Evolutionary conservation across 1,284 basidiomycete genomes (phyloP).

Genomic region (Papiliotrema fonsecae): DNA sequence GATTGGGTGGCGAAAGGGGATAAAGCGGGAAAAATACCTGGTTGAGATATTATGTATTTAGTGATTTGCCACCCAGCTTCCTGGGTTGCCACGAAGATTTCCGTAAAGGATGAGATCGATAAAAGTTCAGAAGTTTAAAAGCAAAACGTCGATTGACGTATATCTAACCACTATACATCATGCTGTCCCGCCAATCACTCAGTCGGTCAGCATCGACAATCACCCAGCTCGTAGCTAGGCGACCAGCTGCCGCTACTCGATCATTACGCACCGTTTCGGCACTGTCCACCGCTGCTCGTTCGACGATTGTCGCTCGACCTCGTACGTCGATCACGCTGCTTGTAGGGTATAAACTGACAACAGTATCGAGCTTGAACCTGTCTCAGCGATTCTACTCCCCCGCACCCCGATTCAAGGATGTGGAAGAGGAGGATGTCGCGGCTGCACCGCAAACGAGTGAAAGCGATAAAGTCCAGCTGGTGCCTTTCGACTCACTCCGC

Average conservation of each 20-base stretch:
- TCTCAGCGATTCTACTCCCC: constrained; percentile 1
- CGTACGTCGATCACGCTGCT: neutral
- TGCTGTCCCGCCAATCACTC: neutral
- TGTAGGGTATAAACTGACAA: neutral
- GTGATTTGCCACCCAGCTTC: too few species aligned
- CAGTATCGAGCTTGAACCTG: neutral
- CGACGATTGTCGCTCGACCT: neutral
- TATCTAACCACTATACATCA: neutral
- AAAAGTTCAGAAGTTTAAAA: neutral
- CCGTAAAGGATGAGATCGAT: too few species aligned
- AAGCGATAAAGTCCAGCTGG: constrained; percentile 9
- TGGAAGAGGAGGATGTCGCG: neutral
- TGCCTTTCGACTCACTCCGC: constrained; percentile 52
- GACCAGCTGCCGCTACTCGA: neutral
- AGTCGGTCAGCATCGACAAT: neutral
- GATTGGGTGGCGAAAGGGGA: too few species aligned
- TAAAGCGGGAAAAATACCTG: too few species aligned
- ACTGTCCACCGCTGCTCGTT: too few species aligned
- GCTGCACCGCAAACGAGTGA: neutral
- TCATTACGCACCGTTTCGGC: neutral
- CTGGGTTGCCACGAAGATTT: too few species aligned
- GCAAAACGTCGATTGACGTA: neutral
- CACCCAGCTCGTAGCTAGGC: neutral
- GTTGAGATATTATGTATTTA: too few species aligned
- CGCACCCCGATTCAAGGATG: constrained; percentile 1